These are phyloP conservation scores for Aspergillus nanangensis DNA, from an alignment of 495 filamentous ascomycete species.

Conservation along the genomic window DNA sequence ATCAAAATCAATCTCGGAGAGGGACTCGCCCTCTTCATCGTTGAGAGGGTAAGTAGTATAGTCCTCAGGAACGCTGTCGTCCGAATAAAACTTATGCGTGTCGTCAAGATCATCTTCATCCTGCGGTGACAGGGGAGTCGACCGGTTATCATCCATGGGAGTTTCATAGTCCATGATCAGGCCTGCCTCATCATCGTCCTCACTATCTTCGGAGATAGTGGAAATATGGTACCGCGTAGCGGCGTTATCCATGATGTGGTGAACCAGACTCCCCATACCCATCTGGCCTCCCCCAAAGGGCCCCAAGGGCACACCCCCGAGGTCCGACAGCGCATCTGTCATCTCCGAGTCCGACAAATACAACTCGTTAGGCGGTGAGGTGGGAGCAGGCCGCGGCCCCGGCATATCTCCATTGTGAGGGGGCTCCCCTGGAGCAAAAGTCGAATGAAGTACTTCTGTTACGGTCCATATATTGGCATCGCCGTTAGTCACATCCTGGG, in stretches of 20 bases:
- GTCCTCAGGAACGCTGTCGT: slow-evolving; percentile 18
- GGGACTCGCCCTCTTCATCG: neutral
- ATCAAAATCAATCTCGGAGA: slow-evolving; percentile 29
- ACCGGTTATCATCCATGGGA: too few species aligned
- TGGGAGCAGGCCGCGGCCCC: too few species aligned
- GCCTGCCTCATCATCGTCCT: slow-evolving; percentile 17
- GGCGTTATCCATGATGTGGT: slow-evolving; percentile 16
- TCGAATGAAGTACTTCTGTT: too few species aligned
- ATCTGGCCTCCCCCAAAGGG: slow-evolving; percentile 15
- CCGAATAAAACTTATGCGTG: slow-evolving; percentile 33
- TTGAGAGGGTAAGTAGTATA: neutral
- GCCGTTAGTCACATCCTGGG: too few species aligned
- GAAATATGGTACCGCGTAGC: slow-evolving; percentile 13
- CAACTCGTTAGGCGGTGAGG: slow-evolving; percentile 8
- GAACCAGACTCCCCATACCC: slow-evolving; percentile 17
- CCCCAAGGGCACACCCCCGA: slow-evolving; percentile 17
- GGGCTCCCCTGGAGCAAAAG: too few species aligned
- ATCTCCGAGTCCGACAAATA: slow-evolving; percentile 22
- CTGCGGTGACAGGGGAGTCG: slow-evolving; percentile 11
- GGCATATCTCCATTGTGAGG: too few species aligned
- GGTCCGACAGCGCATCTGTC: slow-evolving; percentile 18
- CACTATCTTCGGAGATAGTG: slow-evolving; percentile 18
- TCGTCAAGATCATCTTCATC: slow-evolving; percentile 31
- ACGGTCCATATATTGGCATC: too few species aligned
- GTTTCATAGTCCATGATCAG: slow-evolving; percentile 28